Evolutionary conservation across 2,329 filamentous ascomycete genomes (phyloP).

Genomic region (Aspergillus brunneoviolaceus): DNA sequence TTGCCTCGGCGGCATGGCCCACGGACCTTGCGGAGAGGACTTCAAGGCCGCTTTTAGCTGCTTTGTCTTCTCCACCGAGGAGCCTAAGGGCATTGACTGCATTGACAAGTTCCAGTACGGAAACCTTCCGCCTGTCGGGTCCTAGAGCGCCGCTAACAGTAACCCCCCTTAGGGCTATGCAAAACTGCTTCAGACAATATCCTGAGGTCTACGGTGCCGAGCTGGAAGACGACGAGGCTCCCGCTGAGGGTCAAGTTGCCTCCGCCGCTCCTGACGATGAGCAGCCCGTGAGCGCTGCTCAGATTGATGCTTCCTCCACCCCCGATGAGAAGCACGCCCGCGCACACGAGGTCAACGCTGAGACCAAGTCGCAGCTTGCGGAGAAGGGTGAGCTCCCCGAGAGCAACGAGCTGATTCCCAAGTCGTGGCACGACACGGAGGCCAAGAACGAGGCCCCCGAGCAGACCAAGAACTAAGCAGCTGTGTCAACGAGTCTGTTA

Average conservation of each 20-base stretch:
- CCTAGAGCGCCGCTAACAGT: slow-evolving; percentile 1
- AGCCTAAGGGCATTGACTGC: slow-evolving; percentile 97
- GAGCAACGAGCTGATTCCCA: slow-evolving; percentile 49
- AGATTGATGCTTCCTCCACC: slow-evolving; percentile 26
- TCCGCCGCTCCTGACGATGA: slow-evolving; percentile 24
- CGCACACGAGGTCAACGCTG: slow-evolving; percentile 23
- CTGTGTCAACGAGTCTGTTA: background rate
- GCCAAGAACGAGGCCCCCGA: slow-evolving; percentile 21
- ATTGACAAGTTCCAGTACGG: slow-evolving; percentile 95
- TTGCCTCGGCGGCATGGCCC: slow-evolving; percentile 93
- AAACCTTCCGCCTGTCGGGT: background rate
- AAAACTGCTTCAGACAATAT: slow-evolving; percentile 90
- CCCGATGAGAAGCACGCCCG: slow-evolving; percentile 27
- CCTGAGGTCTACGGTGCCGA: slow-evolving; percentile 92
- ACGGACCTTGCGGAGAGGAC: slow-evolving; percentile 92
- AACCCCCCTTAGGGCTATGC: slow-evolving; percentile 71
- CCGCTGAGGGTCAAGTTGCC: slow-evolving; percentile 35
- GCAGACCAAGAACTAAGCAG: slow-evolving; percentile 19
- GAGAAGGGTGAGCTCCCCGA: slow-evolving; percentile 35
- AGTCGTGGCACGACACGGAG: slow-evolving; percentile 49
- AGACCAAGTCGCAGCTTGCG: slow-evolving; percentile 24
- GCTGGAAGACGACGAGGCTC: slow-evolving; percentile 69
- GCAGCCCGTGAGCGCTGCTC: slow-evolving; percentile 20
- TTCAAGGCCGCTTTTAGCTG: slow-evolving; percentile 97
- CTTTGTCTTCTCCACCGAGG: slow-evolving; percentile 92